These are phyloP conservation scores for Cyberlindnera maclurae DNA, from an alignment of 805 yeast genomes.

Conservation along the genomic window DNA sequence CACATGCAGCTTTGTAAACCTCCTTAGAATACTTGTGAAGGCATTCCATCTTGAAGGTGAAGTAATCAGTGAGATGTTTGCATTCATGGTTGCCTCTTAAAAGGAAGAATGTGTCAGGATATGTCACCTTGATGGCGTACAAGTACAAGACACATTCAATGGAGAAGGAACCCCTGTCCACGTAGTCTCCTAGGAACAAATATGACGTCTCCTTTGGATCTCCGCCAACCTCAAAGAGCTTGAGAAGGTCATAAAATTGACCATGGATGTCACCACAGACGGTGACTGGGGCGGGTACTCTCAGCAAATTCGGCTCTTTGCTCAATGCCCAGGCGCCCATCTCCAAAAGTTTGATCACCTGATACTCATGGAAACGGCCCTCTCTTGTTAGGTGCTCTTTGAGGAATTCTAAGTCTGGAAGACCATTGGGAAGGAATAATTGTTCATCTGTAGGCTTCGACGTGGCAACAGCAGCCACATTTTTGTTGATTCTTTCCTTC, in stretches of 20 bases:
- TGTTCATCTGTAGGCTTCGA: conserved; percentile 59
- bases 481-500: conserved; percentile 38
- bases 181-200: conserved; percentile 88
- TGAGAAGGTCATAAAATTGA: conserved; percentile 83
- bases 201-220: conserved; percentile 72
- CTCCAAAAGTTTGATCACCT: conserved; percentile 58
- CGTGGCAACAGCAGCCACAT: conserved; percentile 63
- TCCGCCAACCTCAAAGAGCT: conserved; percentile 90
- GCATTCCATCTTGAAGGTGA: conserved; percentile 89
- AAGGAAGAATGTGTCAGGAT: conserved; percentile 69
- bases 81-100: conserved; percentile 95
- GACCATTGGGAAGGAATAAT: conserved; percentile 52
- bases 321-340: conserved; percentile 58
- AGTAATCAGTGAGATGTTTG: conserved; percentile 85
- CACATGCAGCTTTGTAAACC: conserved; percentile 67
- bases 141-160: conserved; percentile 73
- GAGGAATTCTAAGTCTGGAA: conserved; percentile 68
- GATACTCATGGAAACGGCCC: conserved; percentile 69
- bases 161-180: conserved; percentile 89
- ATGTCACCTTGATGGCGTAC: conserved; percentile 71
- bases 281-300: conserved; percentile 87
- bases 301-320: conserved; percentile 71
- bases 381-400: conserved; percentile 70
- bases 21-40: conserved; percentile 64
- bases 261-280: conserved; percentile 99